Evolutionary conservation across 306 rosid species (phyloP), one percentile per base, ranked within the genome.

Genomic region (Sechiopsis laciniata): DNA sequence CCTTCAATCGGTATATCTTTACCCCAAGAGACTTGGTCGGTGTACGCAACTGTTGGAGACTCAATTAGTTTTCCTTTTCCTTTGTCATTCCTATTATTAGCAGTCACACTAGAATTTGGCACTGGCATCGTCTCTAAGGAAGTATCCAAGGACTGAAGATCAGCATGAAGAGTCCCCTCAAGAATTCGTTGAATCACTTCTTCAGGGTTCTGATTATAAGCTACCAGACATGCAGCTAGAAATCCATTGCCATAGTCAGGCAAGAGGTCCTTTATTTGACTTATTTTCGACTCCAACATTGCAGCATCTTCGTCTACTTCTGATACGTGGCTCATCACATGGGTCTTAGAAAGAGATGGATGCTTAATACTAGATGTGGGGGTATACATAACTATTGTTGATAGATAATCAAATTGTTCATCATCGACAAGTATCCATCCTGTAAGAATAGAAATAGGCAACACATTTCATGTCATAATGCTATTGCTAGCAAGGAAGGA

Each of bases 111-210:
- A 53, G 89, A 32, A 80, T 82, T 85, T 77, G 86, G 82, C 16
- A 14, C 56, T 61, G 92, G 93, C 80, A 85, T 80, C 10, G 81
- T 74, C 75, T 91, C 96, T 72, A 88, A 83, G 1, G 95, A 84
- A 16, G 84, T 78, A 74, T 95, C 92, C 82, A 89, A 85, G 77
- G 82, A 48, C 83, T 74, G 86, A 79, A 95, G 86, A 81, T 91
- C 97, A 60, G 81, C 67, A 78, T 89, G 99, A 76, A 91, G 97
- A 72, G 90, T 91, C 71, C 91, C 97, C 78, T 91, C 99, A 53
- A 95, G 91, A 78, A 95, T 91, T 85, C 90, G 85, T 83, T 91
- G 96, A 84, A 91, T 89, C 61, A 95, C 97, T 77, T 91, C 99
- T 83, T 91, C 99, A n/a, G 95, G 91, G 82, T 88, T 89, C 75